Percentiles rank a stretch among this genome's conserved stretches.
Conservation (phyloP, 441 rosid genomes). For the Gossypium davidsonii region DNA sequence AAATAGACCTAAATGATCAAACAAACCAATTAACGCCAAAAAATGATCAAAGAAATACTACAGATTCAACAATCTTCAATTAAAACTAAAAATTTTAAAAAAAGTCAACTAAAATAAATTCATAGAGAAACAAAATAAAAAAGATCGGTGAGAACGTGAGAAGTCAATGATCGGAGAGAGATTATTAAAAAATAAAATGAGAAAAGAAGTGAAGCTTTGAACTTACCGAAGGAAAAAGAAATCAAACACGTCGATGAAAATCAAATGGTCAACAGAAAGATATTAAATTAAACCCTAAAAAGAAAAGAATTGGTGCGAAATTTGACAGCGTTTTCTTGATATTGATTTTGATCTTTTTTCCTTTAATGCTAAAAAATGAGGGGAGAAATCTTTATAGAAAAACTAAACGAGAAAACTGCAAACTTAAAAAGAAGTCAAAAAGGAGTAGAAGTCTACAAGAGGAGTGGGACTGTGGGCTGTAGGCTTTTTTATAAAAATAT, state of each 20-base stretch:
- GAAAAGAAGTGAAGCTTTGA: background rate
- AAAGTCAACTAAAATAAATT: background rate
- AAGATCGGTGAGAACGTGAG: slow-evolving; percentile 11
- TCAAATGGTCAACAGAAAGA: too few species aligned
- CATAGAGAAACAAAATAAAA: background rate
- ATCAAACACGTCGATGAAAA: background rate
- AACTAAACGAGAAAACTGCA: slow-evolving; percentile 9
- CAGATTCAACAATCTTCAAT: background rate
- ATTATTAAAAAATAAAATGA: background rate
- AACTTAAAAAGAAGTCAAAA: slow-evolving; percentile 6
- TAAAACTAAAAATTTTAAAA: background rate
- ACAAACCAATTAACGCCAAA: background rate
- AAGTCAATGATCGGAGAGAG: background rate
- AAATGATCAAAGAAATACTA: background rate
- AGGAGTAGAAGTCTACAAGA: background rate
- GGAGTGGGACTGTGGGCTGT: background rate
- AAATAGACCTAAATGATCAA: background rate
- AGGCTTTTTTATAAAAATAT: too few species aligned
- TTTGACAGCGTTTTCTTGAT: too few species aligned
- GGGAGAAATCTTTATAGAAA: background rate
- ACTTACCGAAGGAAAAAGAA: slow-evolving; percentile 15
- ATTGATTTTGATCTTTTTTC: too few species aligned
- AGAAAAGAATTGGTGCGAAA: too few species aligned
- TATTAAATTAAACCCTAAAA: too few species aligned
- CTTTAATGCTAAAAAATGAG: background rate